Evolutionary conservation across 805 yeast genomes (phyloP).

Genomic region (Yamadazyma akitaensis): DNA sequence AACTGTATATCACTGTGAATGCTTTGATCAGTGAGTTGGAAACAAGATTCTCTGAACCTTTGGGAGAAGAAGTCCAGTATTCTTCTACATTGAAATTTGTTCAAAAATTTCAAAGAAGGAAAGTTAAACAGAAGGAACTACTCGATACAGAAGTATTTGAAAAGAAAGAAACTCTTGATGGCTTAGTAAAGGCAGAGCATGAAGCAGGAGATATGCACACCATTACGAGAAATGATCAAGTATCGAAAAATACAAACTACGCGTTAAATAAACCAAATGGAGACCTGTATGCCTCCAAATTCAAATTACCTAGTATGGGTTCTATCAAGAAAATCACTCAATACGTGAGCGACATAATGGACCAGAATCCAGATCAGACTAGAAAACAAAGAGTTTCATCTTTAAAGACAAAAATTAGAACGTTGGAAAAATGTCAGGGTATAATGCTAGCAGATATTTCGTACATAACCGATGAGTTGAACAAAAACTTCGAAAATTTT

Average conservation of each 20-base stretch:
- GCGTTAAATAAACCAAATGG: conserved; percentile 15
- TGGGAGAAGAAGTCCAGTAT: conserved; percentile 68
- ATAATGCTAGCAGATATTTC: conserved; percentile 41
- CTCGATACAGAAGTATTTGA: conserved; percentile 32
- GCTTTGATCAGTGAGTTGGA: conserved; percentile 51
- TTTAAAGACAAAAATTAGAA: conserved; percentile 48
- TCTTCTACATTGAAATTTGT: conserved; percentile 56
- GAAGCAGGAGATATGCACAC: conserved; percentile 27
- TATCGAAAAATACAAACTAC: conserved; percentile 20
- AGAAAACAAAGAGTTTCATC: conserved; percentile 51
- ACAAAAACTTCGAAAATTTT: conserved; percentile 48
- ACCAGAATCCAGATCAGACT: conserved; percentile 63
- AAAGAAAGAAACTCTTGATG: conserved; percentile 30
- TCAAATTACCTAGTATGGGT: conserved; percentile 35
- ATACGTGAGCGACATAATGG: conserved; percentile 54
- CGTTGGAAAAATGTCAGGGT: conserved; percentile 49
- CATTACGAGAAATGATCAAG: conserved; percentile 19
- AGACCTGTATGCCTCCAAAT: conserved; percentile 14
- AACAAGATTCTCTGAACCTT: conserved; percentile 62
- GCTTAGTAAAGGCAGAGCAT: conserved; percentile 26
- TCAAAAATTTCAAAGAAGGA: conserved; percentile 51
- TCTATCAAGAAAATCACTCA: conserved; percentile 52
- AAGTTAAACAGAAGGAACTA: conserved; percentile 29
- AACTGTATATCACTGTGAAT: conserved; percentile 52
- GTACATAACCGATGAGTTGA: conserved; percentile 41